These are phyloP conservation scores for Quercus ilex DNA, from an alignment of 306 rosid genomes.

Conservation along the genomic window DNA sequence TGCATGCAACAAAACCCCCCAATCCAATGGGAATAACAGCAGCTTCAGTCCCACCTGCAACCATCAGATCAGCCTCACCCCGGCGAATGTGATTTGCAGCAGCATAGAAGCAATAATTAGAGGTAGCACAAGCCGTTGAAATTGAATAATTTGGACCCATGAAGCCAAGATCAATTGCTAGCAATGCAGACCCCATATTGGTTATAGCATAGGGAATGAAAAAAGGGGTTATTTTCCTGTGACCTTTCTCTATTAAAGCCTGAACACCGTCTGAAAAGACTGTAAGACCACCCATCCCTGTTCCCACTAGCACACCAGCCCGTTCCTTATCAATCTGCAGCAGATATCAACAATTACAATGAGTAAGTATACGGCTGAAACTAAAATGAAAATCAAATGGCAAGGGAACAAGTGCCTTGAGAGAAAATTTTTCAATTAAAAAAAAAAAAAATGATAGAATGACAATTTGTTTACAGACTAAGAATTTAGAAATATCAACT, in stretches of 20 bases:
- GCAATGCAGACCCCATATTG: conserved; percentile 96
- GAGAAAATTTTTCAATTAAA: not conserved
- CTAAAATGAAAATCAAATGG: no score
- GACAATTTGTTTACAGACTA: not conserved
- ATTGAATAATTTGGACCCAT: conserved; percentile 98
- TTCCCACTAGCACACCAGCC: conserved; percentile 92
- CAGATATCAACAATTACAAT: conserved; percentile 7
- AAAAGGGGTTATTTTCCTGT: conserved; percentile 86
- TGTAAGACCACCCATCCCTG: conserved; percentile 94
- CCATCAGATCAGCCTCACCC: conserved; percentile 96
- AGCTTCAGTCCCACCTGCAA: conserved; percentile 99
- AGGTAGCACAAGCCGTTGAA: conserved; percentile 98
- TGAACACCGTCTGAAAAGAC: conserved; percentile 88
- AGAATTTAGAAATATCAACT: not conserved
- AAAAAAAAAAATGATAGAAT: not conserved
- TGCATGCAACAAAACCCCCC: conserved; percentile 95
- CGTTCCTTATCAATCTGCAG: conserved; percentile 74
- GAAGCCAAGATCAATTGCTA: conserved; percentile 86
- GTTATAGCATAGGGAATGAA: conserved; percentile 95
- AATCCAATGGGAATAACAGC: conserved; percentile 90
- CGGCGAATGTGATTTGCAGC: conserved; percentile 98
- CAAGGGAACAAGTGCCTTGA: not conserved
- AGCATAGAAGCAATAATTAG: conserved; percentile 91
- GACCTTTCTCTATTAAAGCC: conserved; percentile 76
- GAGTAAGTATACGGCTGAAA: not conserved